Conservation (phyloP, 1,284 basidiomycete species). For the Cutaneotrichosporon sp. region DNA sequence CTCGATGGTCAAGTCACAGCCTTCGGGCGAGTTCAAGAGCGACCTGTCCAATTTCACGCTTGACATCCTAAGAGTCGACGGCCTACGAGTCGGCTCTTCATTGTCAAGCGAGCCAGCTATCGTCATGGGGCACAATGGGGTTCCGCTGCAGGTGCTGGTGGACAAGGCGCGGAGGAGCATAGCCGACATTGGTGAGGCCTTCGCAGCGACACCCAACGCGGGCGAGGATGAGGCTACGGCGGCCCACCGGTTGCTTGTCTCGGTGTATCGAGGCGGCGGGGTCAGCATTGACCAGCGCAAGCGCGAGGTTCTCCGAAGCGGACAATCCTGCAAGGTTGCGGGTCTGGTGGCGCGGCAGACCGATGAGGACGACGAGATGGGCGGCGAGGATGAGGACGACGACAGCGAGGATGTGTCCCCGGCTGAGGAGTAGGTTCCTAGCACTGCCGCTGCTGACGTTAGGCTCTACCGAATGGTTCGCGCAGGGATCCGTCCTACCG, state of each 20-base stretch:
- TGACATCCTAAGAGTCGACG: slow-evolving; percentile 35
- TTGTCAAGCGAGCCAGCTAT: slow-evolving; percentile 39
- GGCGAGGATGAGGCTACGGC: slow-evolving; percentile 31
- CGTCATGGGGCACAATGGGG: slow-evolving; percentile 35
- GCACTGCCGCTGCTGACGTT: background rate
- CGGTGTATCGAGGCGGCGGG: slow-evolving; percentile 32
- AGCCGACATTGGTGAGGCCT: slow-evolving; percentile 25
- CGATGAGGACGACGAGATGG: slow-evolving; percentile 9
- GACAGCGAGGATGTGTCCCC: slow-evolving; percentile 18
- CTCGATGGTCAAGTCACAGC: slow-evolving; percentile 43
- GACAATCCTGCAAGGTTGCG: slow-evolving; percentile 30
- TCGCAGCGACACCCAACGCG: slow-evolving; percentile 17
- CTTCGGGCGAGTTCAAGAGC: slow-evolving; percentile 12
- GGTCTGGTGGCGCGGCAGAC: slow-evolving; percentile 24
- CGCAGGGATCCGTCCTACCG: slow-evolving; percentile 30
- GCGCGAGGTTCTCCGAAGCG: slow-evolving; percentile 18
- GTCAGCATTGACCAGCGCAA: slow-evolving; percentile 35
- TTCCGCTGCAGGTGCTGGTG: slow-evolving; percentile 29
- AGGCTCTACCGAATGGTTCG: slow-evolving; percentile 15
- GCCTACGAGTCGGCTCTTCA: slow-evolving; percentile 28
- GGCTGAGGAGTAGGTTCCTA: slow-evolving; percentile 33
- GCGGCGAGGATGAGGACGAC: slow-evolving; percentile 1
- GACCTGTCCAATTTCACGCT: slow-evolving; percentile 36
- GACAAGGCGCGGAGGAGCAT: slow-evolving; percentile 25
- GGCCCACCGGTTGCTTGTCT: slow-evolving; percentile 21